Evolutionary conservation across 306 rosid genomes (phyloP), one percentile per base, ranked within the genome.

Genomic region (Vicia villosa): DNA sequence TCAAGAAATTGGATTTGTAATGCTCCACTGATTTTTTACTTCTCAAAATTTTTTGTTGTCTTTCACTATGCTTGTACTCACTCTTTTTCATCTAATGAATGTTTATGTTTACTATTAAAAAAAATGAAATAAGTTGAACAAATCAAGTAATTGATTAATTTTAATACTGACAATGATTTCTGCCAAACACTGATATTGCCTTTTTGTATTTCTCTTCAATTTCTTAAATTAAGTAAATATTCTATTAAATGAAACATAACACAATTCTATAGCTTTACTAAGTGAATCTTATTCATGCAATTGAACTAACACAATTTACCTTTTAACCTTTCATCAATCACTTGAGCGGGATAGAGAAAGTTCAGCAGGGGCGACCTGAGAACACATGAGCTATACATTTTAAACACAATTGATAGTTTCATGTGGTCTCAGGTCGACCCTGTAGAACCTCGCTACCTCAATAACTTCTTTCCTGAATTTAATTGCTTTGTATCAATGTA

Each of bases 291-390:
- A 61, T 62, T 30, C 59, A 51, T 69, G 58, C 13, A 47, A 24
- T 26, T 34, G 24, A 62, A 69, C 16, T 22, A 19, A 14, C 30
- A 51, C 45, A 61, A 41, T 28, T 15, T 45, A 22, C 74, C 1
- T 52, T 16, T 52, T 17, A 6, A 8, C 4, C 6, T 51, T 14
- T n/a, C 46, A 38, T 42, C 22, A 20, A 34, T 20, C 11, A 55
- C 19, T 55, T 59, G 69, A n/a, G 7, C 1, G 49, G 87, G 37
- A 32, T 37, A 82, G 79, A 80, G 78, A 63, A 49, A 81, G 66
- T 67, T 54, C 85, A 2, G 63, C 95, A 85, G 91, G 91, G 92
- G 95, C 92, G 97, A 91, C 97, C 95, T 86, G 95, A 88, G 92
- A 90, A 90, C 90, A 90, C 91, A 79, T 74, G 79, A 24, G 37